Evolutionary conservation across 2,329 filamentous ascomycete species (phyloP).

Genomic region (Phymatotrichopsis omnivora): DNA sequence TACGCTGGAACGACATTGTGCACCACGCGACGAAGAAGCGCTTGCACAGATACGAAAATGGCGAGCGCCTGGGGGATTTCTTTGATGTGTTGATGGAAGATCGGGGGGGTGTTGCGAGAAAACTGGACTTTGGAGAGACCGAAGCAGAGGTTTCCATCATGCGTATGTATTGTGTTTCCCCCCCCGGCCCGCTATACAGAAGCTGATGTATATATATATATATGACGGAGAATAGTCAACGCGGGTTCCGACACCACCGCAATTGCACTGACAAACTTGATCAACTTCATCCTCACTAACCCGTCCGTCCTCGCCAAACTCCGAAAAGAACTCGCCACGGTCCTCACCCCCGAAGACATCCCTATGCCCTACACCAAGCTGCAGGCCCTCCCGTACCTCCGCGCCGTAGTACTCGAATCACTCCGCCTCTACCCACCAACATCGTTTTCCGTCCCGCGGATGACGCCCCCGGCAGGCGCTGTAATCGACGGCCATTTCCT

Average conservation of each 20-base stretch:
- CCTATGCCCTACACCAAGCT: constrained; percentile 44
- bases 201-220: no score
- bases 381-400: constrained; percentile 44
- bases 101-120: constrained; percentile 36
- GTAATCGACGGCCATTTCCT: constrained; percentile 41
- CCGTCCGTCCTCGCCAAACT: constrained; percentile 37
- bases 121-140: constrained; percentile 49
- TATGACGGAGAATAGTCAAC: no score
- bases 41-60: constrained; percentile 40
- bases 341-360: constrained; percentile 38
- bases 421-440: constrained; percentile 41
- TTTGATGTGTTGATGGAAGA: constrained; percentile 47
- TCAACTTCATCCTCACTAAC: constrained; percentile 45
- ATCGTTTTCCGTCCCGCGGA: constrained; percentile 38
- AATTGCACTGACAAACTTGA: constrained; percentile 45
- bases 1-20: constrained; percentile 42
- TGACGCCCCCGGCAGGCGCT: constrained; percentile 40
- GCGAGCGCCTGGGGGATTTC: constrained; percentile 50
- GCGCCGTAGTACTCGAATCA: constrained; percentile 44
- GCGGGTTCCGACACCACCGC: constrained; percentile 46
- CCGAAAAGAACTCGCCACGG: constrained; percentile 40
- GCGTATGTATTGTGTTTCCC: no score
- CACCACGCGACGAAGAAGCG: constrained; percentile 40
- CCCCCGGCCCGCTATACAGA: no score
- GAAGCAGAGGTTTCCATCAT: constrained; percentile 48